A percentile compares a stretch with the other conserved stretches of the same genome.
Evolutionary conservation across 257 asterid species (phyloP).

Genomic region (Paulownia fortunei): DNA sequence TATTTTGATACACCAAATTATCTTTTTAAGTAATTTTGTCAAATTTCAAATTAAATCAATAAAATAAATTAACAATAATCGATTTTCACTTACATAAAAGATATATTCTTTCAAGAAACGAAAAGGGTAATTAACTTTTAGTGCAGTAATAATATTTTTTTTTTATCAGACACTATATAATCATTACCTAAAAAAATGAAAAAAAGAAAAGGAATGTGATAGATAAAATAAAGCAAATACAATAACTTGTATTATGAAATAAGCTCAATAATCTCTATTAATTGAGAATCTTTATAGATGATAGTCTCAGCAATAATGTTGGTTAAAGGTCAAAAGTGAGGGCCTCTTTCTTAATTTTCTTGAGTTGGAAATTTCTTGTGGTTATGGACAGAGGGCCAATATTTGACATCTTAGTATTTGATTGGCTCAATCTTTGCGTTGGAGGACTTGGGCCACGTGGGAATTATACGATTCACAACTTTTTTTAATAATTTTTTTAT

Average conservation of each 20-base stretch:
- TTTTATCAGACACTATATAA: not conserved
- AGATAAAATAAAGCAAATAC: not conserved
- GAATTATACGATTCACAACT: slow-evolving; percentile 24
- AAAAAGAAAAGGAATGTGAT: too few relatives aligned
- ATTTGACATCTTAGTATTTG: not conserved
- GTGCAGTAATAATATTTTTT: not conserved
- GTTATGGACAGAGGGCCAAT: not conserved
- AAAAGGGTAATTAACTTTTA: not conserved
- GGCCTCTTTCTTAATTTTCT: not conserved
- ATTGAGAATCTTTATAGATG: too few relatives aligned
- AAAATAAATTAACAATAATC: too few relatives aligned
- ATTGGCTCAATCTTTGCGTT: slow-evolving; percentile 10
- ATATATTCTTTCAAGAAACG: not conserved
- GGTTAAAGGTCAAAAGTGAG: not conserved
- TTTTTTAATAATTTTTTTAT: not conserved
- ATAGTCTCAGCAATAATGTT: not conserved
- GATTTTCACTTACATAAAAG: too few relatives aligned
- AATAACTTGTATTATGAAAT: too few relatives aligned
- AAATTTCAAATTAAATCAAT: not conserved
- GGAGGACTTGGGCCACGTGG: slow-evolving; percentile 17
- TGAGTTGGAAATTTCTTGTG: slow-evolving; percentile 12
- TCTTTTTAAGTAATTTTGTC: not conserved
- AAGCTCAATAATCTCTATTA: too few relatives aligned
- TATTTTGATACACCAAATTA: too few relatives aligned
- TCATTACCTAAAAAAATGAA: too few relatives aligned